A percentile compares a stretch with the other conserved stretches of the same genome.
Evolutionary conservation across 257 asterid genomes (phyloP).

Genomic region (Eucommia ulmoides): DNA sequence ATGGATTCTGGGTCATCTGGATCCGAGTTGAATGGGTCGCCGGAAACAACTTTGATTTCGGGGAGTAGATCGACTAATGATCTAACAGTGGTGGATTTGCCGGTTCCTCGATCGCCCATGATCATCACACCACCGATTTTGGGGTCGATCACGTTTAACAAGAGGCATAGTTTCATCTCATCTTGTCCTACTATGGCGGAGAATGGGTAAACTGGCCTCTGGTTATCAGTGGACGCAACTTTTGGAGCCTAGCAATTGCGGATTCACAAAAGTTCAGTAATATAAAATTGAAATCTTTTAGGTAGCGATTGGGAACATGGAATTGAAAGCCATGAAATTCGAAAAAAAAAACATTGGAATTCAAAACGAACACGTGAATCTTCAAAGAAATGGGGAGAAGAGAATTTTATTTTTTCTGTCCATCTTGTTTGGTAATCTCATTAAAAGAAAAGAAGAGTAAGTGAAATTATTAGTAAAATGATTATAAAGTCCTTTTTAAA

Average conservation of each 20-base stretch:
- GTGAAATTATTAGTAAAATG: no score
- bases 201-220: conserved; percentile 92
- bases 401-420: no score
- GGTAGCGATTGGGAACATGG: no score
- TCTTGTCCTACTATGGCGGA: conserved; percentile 98
- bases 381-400: no score
- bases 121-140: conserved; percentile 99
- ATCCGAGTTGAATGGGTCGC: conserved; percentile 87
- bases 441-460: no score
- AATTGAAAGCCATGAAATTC: no score
- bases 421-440: no score
- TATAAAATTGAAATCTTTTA: no score
- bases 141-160: conserved; percentile 81
- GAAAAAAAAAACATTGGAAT: no score
- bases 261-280: not conserved
- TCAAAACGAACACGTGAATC: no score
- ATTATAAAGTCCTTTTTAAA: no score
- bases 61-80: conserved; percentile 87
- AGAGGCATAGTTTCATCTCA: conserved; percentile 86
- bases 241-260: conserved; percentile 32
- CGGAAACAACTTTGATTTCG: conserved; percentile 55
- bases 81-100: conserved; percentile 86
- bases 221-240: conserved; percentile 53
- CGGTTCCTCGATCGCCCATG: conserved; percentile 96
- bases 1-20: conserved; percentile 86